Evolutionary conservation across 257 asterid species (phyloP).

Genomic region (Ilex aquifolium): DNA sequence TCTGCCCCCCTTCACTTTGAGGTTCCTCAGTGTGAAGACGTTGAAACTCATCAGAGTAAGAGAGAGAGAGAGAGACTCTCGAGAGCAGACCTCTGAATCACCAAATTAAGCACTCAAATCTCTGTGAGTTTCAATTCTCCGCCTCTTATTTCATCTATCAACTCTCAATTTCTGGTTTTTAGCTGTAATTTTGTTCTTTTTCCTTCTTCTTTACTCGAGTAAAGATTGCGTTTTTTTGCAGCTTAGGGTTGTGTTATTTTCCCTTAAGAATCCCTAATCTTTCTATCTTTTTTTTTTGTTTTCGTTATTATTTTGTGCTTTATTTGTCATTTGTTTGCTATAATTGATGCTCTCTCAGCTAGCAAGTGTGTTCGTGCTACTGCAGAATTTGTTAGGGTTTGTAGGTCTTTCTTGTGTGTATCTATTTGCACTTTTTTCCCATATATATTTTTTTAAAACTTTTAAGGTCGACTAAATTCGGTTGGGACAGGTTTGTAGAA

Average conservation of each 20-base stretch:
- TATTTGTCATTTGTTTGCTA: constrained; percentile 4
- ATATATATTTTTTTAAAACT: background rate
- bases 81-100: background rate
- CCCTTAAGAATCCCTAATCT: background rate
- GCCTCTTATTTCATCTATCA: constrained; percentile 2
- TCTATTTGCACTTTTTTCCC: background rate
- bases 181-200: background rate
- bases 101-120: constrained; percentile 20
- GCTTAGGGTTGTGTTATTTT: constrained; percentile 40
- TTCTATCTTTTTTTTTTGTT: background rate
- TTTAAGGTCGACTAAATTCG: too few species aligned
- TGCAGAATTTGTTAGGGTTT: constrained; percentile 8
- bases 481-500: too few species aligned
- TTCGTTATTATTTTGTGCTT: constrained; percentile 10
- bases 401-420: constrained; percentile 1
- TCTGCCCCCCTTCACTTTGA: constrained; percentile 3
- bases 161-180: constrained; percentile 7
- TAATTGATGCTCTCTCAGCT: background rate
- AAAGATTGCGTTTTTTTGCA: constrained; percentile 4
- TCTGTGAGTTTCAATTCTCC: constrained; percentile 22
- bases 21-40: constrained; percentile 20
- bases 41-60: constrained; percentile 14
- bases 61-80: constrained; percentile 18
- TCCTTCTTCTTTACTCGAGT: background rate
- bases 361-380: too few species aligned